These are phyloP conservation scores for Fulvia fulva DNA, from an alignment of 2,329 filamentous ascomycete genomes.

Conservation along the genomic window DNA sequence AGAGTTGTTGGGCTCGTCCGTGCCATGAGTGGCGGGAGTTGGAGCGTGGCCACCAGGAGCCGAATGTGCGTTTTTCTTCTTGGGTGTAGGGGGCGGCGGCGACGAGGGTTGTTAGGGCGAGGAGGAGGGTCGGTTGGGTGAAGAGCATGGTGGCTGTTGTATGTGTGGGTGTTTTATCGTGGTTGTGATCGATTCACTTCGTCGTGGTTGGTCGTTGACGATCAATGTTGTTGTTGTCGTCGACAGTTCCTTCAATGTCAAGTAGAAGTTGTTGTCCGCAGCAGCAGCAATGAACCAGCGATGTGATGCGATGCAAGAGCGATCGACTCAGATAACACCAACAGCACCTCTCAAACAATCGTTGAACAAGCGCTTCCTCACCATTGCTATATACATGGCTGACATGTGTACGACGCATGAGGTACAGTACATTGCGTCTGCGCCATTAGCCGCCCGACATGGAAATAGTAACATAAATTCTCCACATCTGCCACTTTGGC, in stretches of 20 bases:
- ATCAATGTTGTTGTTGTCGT: conserved; percentile 1
- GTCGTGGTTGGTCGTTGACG: conserved; percentile 8
- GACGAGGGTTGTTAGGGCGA: conserved; percentile 18
- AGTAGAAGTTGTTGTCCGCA: neutral
- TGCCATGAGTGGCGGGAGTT: conserved; percentile 12
- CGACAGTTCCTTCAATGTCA: neutral
- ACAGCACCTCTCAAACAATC: neutral
- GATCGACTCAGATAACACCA: neutral
- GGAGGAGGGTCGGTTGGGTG: conserved; percentile 18
- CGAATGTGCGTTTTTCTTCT: conserved; percentile 20
- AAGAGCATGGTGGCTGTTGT: conserved; percentile 23
- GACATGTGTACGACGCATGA: conserved; percentile 21
- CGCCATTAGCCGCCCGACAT: conserved; percentile 17
- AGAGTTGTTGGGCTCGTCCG: conserved; percentile 5
- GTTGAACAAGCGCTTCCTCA: conserved; percentile 7
- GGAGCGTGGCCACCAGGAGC: conserved; percentile 13
- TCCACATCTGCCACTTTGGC: conserved; percentile 4
- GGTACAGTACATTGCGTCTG: conserved; percentile 12
- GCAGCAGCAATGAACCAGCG: neutral
- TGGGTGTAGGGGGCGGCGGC: conserved; percentile 18
- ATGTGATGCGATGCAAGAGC: too few species aligned
- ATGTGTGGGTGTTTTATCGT: conserved; percentile 1
- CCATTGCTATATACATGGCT: conserved; percentile 31
- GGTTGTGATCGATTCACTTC: conserved; percentile 7
- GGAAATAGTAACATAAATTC: conserved; percentile 21